Conservation (phyloP, 441 rosid genomes). For the Daphne laureola region DNA sequence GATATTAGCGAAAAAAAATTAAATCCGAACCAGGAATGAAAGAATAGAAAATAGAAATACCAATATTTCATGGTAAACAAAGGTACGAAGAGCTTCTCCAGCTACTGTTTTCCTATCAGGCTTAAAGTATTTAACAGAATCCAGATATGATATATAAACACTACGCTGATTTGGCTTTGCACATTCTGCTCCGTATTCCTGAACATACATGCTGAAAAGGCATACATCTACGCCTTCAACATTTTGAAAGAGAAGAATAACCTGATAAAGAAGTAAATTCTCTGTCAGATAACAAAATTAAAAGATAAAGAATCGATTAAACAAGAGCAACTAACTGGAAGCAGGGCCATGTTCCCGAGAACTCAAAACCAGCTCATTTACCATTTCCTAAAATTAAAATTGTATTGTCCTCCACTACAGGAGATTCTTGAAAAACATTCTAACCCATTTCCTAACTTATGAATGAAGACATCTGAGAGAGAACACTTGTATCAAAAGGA, state of each 20-base stretch:
- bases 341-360: neutral
- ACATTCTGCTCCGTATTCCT: slow-evolving; percentile 76
- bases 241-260: slow-evolving; percentile 62
- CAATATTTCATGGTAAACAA: slow-evolving; percentile 73
- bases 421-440: neutral
- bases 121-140: slow-evolving; percentile 66
- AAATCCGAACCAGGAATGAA: slow-evolving; percentile 1
- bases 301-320: slow-evolving; percentile 2
- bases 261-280: slow-evolving; percentile 27
- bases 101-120: slow-evolving; percentile 40
- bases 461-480: neutral
- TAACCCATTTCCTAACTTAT: neutral
- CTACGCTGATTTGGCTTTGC: slow-evolving; percentile 58
- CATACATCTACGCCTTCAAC: slow-evolving; percentile 60
- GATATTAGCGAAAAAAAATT: slow-evolving; percentile 2
- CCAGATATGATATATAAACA: slow-evolving; percentile 55
- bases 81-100: slow-evolving; percentile 65
- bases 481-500: slow-evolving; percentile 4
- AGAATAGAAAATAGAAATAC: slow-evolving; percentile 21
- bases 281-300: neutral
- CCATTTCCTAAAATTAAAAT: neutral
- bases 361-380: neutral
- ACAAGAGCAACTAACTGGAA: neutral
- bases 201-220: slow-evolving; percentile 57
- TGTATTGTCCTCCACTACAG: neutral